These are phyloP conservation scores for Solanum appendiculatum DNA, from an alignment of 257 asterid genomes.

Conservation along the genomic window DNA sequence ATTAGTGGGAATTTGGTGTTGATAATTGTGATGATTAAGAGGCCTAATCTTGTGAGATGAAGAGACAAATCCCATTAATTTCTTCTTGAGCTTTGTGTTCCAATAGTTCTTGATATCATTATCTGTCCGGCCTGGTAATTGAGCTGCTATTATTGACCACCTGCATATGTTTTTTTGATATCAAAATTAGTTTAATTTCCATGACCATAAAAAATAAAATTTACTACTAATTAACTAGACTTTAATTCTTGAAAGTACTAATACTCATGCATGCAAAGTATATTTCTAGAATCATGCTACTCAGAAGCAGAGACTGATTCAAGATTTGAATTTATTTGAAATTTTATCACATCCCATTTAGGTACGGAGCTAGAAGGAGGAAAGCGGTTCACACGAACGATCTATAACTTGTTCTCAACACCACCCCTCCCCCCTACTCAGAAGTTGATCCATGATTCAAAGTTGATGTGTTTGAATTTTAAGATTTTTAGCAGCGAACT, in stretches of 20 bases:
- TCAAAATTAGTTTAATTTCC: neutral
- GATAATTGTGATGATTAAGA: conserved; percentile 3
- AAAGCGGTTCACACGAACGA: neutral
- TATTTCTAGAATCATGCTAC: neutral
- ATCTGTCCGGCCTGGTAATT: conserved; percentile 78
- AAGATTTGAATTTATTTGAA: neutral
- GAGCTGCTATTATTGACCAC: conserved; percentile 77
- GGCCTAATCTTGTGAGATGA: conserved; percentile 15
- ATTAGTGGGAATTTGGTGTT: neutral
- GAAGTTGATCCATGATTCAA: neutral
- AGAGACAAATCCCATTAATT: conserved; percentile 16
- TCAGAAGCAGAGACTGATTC: neutral
- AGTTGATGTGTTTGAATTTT: neutral
- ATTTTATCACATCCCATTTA: neutral
- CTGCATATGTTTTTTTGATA: conserved; percentile 6
- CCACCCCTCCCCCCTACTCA: neutral
- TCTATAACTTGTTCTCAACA: neutral
- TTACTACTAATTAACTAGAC: neutral
- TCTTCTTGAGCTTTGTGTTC: conserved; percentile 92
- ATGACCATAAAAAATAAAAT: neutral
- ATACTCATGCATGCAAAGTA: neutral
- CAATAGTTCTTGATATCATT: conserved; percentile 85
- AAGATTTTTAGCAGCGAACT: neutral
- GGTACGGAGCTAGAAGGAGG: neutral
- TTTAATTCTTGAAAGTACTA: neutral